Percentiles rank a stretch among this genome's conserved stretches.
Evolutionary conservation across 1,284 basidiomycete species (phyloP).

Genomic region (Xanthoconium separans): DNA sequence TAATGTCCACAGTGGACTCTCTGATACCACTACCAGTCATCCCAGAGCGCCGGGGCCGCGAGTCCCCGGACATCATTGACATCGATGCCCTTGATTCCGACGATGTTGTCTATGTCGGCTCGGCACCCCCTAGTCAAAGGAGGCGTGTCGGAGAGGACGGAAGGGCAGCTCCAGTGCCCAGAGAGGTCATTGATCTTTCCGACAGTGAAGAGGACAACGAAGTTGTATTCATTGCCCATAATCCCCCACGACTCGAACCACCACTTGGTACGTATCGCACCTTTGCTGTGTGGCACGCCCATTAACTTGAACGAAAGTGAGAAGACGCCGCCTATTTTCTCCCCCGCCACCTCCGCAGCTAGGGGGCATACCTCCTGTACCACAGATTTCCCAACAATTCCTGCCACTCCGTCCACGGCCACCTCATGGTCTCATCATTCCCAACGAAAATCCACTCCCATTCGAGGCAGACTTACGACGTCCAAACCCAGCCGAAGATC

Average conservation of each 20-base stretch:
- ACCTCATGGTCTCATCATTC: constrained; percentile 37
- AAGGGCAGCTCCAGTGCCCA: constrained; percentile 12
- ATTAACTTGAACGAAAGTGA: constrained; percentile 1
- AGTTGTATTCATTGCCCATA: constrained; percentile 27
- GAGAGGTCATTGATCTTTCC: constrained; percentile 36
- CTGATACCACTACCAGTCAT: constrained; percentile 6
- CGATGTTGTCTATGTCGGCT: constrained; percentile 22
- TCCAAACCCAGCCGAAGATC: constrained; percentile 16
- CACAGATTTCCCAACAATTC: constrained; percentile 36
- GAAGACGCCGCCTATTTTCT: constrained; percentile 37
- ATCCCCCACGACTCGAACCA: constrained; percentile 16
- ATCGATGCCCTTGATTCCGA: constrained; percentile 39
- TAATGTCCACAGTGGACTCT: constrained; percentile 25
- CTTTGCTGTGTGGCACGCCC: not conserved
- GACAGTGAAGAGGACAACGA: constrained; percentile 46
- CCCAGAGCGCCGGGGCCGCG: constrained; percentile 12
- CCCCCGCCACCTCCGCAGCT: constrained; percentile 42
- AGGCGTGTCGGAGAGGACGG: constrained; percentile 23
- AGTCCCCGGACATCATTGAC: constrained; percentile 37
- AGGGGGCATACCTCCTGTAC: constrained; percentile 39
- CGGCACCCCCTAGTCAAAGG: constrained; percentile 29
- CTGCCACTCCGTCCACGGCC: constrained; percentile 23
- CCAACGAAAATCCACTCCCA: constrained; percentile 42
- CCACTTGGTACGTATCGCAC: constrained; percentile 20
- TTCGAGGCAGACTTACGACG: constrained; percentile 40